Evolutionary conservation across 192 early-diverging fungal species (phyloP), one percentile per base, ranked within the genome.

Genomic region (Coemansia sp.): DNA sequence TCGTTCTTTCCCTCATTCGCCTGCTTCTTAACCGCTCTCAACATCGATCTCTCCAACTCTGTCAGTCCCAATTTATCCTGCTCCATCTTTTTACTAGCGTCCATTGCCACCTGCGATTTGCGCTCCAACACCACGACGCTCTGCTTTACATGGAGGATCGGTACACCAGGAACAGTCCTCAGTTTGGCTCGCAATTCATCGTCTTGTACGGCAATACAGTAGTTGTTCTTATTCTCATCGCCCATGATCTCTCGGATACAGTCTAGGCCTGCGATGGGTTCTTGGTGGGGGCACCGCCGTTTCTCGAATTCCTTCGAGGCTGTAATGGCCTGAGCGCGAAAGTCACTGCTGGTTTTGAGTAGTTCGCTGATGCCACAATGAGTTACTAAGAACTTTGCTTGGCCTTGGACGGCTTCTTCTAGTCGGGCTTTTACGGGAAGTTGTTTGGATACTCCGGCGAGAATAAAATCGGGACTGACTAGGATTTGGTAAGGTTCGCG

Each of bases 401-500:
- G 72, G 12, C 90, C 93, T 16, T 78, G 86, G 41, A 97, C 75
- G 3, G 91, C 83, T 52, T 85, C 86, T 3, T 88, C 85, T 16
- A 98, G 78, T 10, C 83, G 69, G 38, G 89, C 86, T 40, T 85
- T 74, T 36, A 94, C 71, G 65, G 93, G 84, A 27, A 92, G 75
- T 38, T 90, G 86, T 52, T 90, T 87, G 38, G 85, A 76, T 52
- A 88, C 74, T 11, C 87, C 89, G 20, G 89, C 87, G 41, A 91
- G 79, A 20, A 94, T 80, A 76, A 98, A 97, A 74, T 92, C 91
- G 7, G 91, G 91, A 67, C 95, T 92, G 13, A 97, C 90, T 88
- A 87, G 65, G 13, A 97, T 76, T 75, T 97, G 97, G 84, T 92
- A 98, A n/a, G 97, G 97, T 65, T 91, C 90, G 64, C 92, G 85